These are phyloP conservation scores for Amanita brunnescens DNA, from an alignment of 768 basidiomycete genomes.

Conservation along the genomic window DNA sequence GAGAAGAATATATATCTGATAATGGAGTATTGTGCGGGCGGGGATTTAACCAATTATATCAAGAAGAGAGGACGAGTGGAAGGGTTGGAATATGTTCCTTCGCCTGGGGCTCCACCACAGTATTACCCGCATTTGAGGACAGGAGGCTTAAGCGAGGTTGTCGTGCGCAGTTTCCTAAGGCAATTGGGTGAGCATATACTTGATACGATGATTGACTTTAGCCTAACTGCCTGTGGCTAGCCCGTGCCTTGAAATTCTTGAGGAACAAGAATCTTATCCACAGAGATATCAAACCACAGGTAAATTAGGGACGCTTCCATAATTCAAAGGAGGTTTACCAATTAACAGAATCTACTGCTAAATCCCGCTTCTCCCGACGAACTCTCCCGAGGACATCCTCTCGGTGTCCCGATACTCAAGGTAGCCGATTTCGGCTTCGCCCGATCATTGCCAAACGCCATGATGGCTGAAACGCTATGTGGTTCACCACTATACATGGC, in stretches of 20 bases:
- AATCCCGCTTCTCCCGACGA: conserved; percentile 77
- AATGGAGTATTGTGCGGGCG: conserved; percentile 96
- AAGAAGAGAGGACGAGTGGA: conserved; percentile 95
- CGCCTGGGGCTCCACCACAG: conserved; percentile 57
- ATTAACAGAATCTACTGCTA: conserved; percentile 72
- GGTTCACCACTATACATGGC: conserved; percentile 99
- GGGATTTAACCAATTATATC: conserved; percentile 94
- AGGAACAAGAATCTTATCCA: conserved; percentile 87
- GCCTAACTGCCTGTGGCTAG: conserved; percentile 28
- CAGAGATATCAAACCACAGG: conserved; percentile 96
- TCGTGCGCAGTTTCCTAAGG: conserved; percentile 85
- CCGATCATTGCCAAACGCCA: conserved; percentile 79
- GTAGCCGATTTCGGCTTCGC: conserved; percentile 99
- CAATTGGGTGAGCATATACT: conserved; percentile 59
- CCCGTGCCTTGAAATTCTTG: conserved; percentile 88
- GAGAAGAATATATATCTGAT: conserved; percentile 85
- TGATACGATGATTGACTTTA: not conserved
- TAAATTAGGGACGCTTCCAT: conserved; percentile 13
- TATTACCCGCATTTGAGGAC: conserved; percentile 89
- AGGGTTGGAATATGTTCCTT: conserved; percentile 73
- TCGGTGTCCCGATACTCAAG: conserved; percentile 91
- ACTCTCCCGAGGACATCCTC: conserved; percentile 77
- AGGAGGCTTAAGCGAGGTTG: conserved; percentile 86
- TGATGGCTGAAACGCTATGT: conserved; percentile 97
- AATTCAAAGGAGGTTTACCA: conserved; percentile 2